phyloP scores from a whole-genome alignment of 139 green algal species.

The Desmodesmus armatus region DNA sequence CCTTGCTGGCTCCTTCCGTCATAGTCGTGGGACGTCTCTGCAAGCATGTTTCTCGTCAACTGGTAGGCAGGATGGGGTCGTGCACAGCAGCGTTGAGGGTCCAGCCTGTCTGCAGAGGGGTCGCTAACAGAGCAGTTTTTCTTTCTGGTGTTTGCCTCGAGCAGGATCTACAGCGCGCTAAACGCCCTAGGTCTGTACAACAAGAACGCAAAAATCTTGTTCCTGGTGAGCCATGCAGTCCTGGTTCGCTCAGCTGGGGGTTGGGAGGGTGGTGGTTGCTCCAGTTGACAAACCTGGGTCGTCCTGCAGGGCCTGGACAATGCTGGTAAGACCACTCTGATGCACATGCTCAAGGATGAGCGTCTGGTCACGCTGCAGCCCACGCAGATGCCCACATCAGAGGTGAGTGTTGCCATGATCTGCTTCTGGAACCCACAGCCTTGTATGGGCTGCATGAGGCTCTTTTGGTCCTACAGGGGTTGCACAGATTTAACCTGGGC shows the following conservation, averaged over 20 bases:
- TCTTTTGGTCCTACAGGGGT: too few species aligned
- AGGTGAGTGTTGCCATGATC: conserved; percentile 63
- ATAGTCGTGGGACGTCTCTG: too few species aligned
- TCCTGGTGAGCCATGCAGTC: conserved; percentile 76
- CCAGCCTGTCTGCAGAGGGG: too few species aligned
- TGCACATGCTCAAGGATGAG: conserved; percentile 99
- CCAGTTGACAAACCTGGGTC: neutral
- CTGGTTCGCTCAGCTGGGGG: neutral
- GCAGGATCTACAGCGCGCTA: conserved; percentile 92
- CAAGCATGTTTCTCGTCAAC: conserved; percentile 44
- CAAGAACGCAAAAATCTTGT: conserved; percentile 99
- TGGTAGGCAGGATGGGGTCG: conserved; percentile 9
- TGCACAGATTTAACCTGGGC: too few species aligned
- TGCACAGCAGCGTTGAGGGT: too few species aligned
- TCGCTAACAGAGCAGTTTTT: too few species aligned
- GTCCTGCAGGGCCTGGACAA: conserved; percentile 96
- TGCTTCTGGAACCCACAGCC: too few species aligned
- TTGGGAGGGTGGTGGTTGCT: neutral
- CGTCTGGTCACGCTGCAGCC: conserved; percentile 96
- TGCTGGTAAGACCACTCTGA: conserved; percentile 99
- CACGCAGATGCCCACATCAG: conserved; percentile 98
- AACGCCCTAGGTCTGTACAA: conserved; percentile 96
- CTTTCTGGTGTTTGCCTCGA: conserved; percentile 24
- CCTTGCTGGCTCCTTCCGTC: too few species aligned
- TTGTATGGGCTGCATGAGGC: too few species aligned